Base-by-base conservation (phyloP, 306 rosid genomes). In the Rubus idaeus region DNA sequence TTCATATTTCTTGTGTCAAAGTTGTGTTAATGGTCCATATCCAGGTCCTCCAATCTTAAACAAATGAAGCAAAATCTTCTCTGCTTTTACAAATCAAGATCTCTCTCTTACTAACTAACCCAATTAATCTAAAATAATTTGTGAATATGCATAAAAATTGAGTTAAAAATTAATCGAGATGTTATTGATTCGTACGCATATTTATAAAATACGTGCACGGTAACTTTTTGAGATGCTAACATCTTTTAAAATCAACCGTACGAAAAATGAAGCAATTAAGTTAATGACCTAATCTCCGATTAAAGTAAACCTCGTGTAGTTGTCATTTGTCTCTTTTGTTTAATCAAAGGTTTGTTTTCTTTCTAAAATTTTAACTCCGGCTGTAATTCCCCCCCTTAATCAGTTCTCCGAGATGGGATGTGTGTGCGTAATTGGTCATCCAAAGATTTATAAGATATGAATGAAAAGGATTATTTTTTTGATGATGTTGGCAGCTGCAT, bases 1-100 rank as follows among this genome's bases (percentile, higher is more conserved):
- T 20, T 1, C 8, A 30, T 58, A 50, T 62, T 71, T 71, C 45
- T 78, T 63, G 46, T 77, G 13, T n/a, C 75, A 45, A 42, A 77
- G 57, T 68, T 16, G 69, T 52, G 65, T 23, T 21, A 52, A 20
- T 42, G 79, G 66, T 50, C 65, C 23, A 7, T 66, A 23, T 62
- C 39, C 44, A n/a, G 50, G 72, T 76, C 50, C 65, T 39, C 55
- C 4, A 37, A 3, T 9, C 71, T 70, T 78, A 57, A 78, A 57
- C 65, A 35, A 78, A 39, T 47, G 12, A 45, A 35, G 37, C 26
- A 20, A 78, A 70, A 45, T 78, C 71, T 61, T 61, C 20, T 41
- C 16, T 20, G 62, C 45, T 49, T 78, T 60, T 60, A 46, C 17
- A 70, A 52, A 18, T 70, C 37, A 6, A 37, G 63, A 72, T 50